A percentile compares a stretch with the other conserved stretches of the same genome.
Conservation (phyloP, 2,329 filamentous ascomycete genomes). For the Aspergillus sojae region DNA sequence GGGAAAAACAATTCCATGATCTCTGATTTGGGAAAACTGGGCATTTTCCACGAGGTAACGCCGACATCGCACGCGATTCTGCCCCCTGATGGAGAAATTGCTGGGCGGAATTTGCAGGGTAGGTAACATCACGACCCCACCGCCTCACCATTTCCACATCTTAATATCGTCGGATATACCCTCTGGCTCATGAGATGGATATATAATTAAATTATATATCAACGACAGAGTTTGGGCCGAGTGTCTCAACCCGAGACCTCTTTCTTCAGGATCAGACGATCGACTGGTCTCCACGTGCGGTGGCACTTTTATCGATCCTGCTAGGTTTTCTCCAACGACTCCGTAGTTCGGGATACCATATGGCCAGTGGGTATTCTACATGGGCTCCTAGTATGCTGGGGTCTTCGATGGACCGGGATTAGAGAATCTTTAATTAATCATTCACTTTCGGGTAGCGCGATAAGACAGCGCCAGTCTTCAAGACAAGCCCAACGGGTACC, state of each 20-base stretch:
- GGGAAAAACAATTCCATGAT: slow-evolving; percentile 11
- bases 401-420: slow-evolving; percentile 1
- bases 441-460: not conserved
- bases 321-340: slow-evolving; percentile 6
- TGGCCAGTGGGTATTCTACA: slow-evolving; percentile 6
- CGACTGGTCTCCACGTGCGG: slow-evolving; percentile 13
- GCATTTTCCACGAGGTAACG: slow-evolving; percentile 2
- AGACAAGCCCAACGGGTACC: not conserved
- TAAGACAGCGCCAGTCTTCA: not conserved
- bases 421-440: not conserved
- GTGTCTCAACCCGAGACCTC: slow-evolving; percentile 4
- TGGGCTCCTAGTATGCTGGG: not conserved
- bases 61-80: slow-evolving; percentile 2
- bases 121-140: not conserved
- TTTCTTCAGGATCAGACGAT: slow-evolving; percentile 12
- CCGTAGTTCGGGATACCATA: slow-evolving; percentile 6
- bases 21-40: slow-evolving; percentile 4
- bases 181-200: not conserved
- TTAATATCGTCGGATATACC: not conserved
- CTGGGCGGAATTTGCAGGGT: not conserved
- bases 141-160: not conserved
- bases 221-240: slow-evolving; percentile 7
- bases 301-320: slow-evolving; percentile 17
- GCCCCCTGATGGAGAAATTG: slow-evolving; percentile 1
- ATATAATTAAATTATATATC: not conserved